Percentiles rank a stretch among this genome's conserved stretches.
Conservation (phyloP, 108 stramenopile species). For the Nitzschia sp. region DNA sequence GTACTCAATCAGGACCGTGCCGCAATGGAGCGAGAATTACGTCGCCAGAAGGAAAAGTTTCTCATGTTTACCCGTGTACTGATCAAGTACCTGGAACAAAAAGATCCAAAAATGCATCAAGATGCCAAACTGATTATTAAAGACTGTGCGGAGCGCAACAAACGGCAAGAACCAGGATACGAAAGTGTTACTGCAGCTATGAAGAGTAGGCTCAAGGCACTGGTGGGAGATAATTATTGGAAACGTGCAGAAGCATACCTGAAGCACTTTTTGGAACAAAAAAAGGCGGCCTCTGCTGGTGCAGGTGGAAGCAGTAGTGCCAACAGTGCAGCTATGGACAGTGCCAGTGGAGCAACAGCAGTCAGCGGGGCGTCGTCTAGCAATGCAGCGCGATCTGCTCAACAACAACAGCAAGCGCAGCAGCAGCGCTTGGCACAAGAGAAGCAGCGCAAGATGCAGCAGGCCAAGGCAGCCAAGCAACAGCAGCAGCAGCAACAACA, state of each 20-base stretch:
- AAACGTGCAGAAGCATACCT: conserved; percentile 63
- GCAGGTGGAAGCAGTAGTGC: conserved; percentile 10
- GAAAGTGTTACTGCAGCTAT: conserved; percentile 65
- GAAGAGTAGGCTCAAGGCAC: conserved; percentile 51
- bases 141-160: conserved; percentile 84
- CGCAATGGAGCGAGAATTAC: conserved; percentile 34
- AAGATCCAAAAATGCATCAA: conserved; percentile 64
- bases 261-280: conserved; percentile 60
- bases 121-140: conserved; percentile 74
- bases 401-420: conserved; percentile 9
- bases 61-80: conserved; percentile 85
- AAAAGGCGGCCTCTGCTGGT: conserved; percentile 27
- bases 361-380: not conserved
- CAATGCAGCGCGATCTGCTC: not conserved
- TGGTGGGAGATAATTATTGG: conserved; percentile 79
- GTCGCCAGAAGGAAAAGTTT: conserved; percentile 78
- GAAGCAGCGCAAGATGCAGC: not conserved
- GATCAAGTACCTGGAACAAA: conserved; percentile 82
- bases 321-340: not conserved
- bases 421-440: conserved; percentile 13
- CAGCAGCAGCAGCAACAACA: conserved; percentile 15
- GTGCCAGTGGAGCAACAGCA: not conserved
- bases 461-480: conserved; percentile 5
- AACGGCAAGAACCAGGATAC: conserved; percentile 62
- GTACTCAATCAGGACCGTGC: not conserved